Evolutionary conservation across 2,329 filamentous ascomycete genomes (phyloP), one percentile per base, ranked within the genome.

Genomic region (Colletotrichum lini): DNA sequence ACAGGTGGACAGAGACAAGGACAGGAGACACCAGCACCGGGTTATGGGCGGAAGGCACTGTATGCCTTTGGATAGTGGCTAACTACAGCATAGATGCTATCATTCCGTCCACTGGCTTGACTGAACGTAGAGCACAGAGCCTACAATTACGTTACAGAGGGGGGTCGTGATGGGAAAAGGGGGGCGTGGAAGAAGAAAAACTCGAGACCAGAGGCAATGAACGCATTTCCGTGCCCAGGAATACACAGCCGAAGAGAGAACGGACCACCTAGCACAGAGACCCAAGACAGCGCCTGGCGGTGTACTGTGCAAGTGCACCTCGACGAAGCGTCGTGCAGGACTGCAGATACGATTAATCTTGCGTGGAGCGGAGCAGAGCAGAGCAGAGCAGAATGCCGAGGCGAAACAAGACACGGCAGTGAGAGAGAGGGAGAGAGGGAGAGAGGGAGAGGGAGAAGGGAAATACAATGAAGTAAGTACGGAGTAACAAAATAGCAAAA

Each of bases 181-280:
- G 42, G 44, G 60, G 60, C 4, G 52, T 58, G 60, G 10, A 30
- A 23, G 8, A n/a, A 53, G 4, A n/a, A 58, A 30, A 35, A 18
- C 13, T 35, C 26, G 16, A 23, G 42, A 35, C 56, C 16, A 42
- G n/a, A 50, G 12, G 26, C 26, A 26, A 26, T 4, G 26, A 26
- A 26, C 26, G 30, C 30, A 30, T 30, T 30, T 30, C 30, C 30
- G 30, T 30, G 30, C 30, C 30, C 6, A 30, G 30, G 30, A 30
- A 30, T 30, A 30, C 30, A 30, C 30, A 30, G 30, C 30, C 30
- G 6, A n/a, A 52, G 15, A 16, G 38, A 44, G 56, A 67, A 67
- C 64, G 47, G 47, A 47, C 64, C 64, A 61, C 65, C 59, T 23
- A n/a, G 60, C 66, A 70, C 58, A 35, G 58, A 38, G 53, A 35